Evolutionary conservation across 148 eudicot genomes (phyloP), one percentile per base, ranked within the genome.

Genomic region (Tetragonia tetragonoides): DNA sequence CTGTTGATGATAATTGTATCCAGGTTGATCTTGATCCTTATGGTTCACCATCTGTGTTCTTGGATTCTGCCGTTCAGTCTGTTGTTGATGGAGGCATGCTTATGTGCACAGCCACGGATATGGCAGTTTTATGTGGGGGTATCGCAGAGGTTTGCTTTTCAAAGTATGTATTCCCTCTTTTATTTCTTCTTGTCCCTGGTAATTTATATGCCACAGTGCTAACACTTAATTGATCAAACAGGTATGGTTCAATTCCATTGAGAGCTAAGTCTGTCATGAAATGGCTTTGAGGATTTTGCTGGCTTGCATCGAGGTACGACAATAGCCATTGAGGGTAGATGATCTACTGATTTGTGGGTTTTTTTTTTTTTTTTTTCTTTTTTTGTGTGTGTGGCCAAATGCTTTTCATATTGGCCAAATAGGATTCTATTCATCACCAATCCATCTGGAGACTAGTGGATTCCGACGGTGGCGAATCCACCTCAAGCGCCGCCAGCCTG

Each of bases 1-100:
- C 56, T 4, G 20, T 38, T 21, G 18, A 11, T 67, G 46, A 40
- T 61, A 41, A 47, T 77, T 82, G 37, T 54, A 64, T 78, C 79
- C 85, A 96, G 99, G 98, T 96, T 89, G 99, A 96, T 87, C 98
- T 96, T 82, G 99, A 96, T 83, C 99, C 99, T 53, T 96, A 96
- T 84, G 99, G 99, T 80, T 84, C 99, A 47, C 98, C 99, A n/a
- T 93, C 99, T 44, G 88, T 90, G 34, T 93, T 96, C 85, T 83
- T 96, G 78, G 99, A 96, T 84, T 96, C 99, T 67, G 95, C 98
- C 28, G 85, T 96, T 81, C 99, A 96, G 80, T 93, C 98, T 73
- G 86, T 93, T 81, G 88, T 70, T 69, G 99, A 96, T 83, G 98
- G 98, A 76, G 99, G 99, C 76, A 83, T 96, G 80, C 76, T 96